Evolutionary conservation across 805 yeast genomes (phyloP).

Genomic region (Nakazawaea pomicola): DNA sequence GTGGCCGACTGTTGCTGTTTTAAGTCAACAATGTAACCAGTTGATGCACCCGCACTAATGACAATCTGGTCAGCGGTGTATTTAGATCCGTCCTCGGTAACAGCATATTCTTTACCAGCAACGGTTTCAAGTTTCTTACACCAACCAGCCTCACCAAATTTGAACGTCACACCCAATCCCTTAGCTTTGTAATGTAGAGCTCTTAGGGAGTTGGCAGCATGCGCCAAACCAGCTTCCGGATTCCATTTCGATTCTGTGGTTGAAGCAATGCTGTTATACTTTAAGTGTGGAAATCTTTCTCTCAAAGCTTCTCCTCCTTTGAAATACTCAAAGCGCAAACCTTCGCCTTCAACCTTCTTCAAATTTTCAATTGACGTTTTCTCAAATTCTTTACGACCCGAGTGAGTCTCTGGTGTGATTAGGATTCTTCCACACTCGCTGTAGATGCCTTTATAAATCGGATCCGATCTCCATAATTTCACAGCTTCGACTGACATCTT

Average conservation of each 20-base stretch:
- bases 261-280: constrained; percentile 15
- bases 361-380: constrained; percentile 30
- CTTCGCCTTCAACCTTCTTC: constrained; percentile 22
- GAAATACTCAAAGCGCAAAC: constrained; percentile 22
- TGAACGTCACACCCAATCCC: constrained; percentile 29
- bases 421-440: constrained; percentile 38
- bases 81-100: constrained; percentile 22
- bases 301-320: constrained; percentile 28
- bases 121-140: constrained; percentile 16
- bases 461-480: constrained; percentile 31
- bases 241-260: constrained; percentile 23
- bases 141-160: constrained; percentile 27
- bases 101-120: constrained; percentile 18
- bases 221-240: constrained; percentile 38
- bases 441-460: constrained; percentile 27
- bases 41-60: constrained; percentile 35
- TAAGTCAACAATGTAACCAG: constrained; percentile 30
- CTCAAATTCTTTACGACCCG: constrained; percentile 35
- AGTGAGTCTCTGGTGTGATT: constrained; percentile 28
- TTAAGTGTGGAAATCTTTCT: constrained; percentile 17
- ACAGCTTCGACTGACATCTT: constrained; percentile 41
- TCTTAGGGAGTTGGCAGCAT: constrained; percentile 33
- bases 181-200: constrained; percentile 26
- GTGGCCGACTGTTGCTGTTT: constrained; percentile 30
- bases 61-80: constrained; percentile 31